These are phyloP conservation scores for Pseudogymnoascus sp. DNA, from an alignment of 2,329 filamentous ascomycete species.

Conservation along the genomic window DNA sequence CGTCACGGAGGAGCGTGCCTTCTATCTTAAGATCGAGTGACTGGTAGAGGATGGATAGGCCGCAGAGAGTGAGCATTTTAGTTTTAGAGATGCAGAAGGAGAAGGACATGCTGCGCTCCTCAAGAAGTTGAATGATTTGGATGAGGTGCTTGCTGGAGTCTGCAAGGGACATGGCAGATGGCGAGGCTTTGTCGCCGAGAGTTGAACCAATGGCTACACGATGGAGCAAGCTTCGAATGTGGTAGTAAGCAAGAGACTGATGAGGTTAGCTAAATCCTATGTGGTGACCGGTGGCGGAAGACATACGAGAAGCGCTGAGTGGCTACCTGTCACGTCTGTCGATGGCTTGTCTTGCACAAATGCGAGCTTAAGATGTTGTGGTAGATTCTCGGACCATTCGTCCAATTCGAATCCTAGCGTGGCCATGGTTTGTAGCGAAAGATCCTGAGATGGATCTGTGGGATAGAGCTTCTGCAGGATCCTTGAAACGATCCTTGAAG, in stretches of 20 bases:
- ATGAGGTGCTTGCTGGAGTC: slow-evolving; percentile 86
- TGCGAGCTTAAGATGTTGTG: slow-evolving; percentile 71
- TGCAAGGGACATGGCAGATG: slow-evolving; percentile 68
- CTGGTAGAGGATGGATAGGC: slow-evolving; percentile 82
- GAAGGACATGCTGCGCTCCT: slow-evolving; percentile 82
- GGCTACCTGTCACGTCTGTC: slow-evolving; percentile 80
- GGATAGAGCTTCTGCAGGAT: slow-evolving; percentile 77
- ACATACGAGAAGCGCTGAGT: slow-evolving; percentile 77
- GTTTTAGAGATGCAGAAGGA: slow-evolving; percentile 85
- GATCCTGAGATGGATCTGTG: slow-evolving; percentile 66
- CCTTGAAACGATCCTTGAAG: slow-evolving; percentile 69
- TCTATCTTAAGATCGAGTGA: slow-evolving; percentile 69
- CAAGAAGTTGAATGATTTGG: slow-evolving; percentile 79
- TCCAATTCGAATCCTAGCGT: slow-evolving; percentile 68
- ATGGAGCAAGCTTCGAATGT: slow-evolving; percentile 78
- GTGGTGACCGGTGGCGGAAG: too few relatives aligned
- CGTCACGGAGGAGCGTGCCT: slow-evolving; percentile 78
- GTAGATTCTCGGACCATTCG: slow-evolving; percentile 68
- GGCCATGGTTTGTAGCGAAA: slow-evolving; percentile 71
- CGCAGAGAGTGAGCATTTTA: slow-evolving; percentile 72
- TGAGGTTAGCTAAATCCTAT: slow-evolving; percentile 14
- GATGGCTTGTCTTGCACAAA: slow-evolving; percentile 92
- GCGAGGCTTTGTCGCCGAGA: slow-evolving; percentile 62
- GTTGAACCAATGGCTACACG: slow-evolving; percentile 77
- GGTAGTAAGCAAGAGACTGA: slow-evolving; percentile 82